Conservation (phyloP, 129 eudicot species). For the Glebionis coronaria region DNA sequence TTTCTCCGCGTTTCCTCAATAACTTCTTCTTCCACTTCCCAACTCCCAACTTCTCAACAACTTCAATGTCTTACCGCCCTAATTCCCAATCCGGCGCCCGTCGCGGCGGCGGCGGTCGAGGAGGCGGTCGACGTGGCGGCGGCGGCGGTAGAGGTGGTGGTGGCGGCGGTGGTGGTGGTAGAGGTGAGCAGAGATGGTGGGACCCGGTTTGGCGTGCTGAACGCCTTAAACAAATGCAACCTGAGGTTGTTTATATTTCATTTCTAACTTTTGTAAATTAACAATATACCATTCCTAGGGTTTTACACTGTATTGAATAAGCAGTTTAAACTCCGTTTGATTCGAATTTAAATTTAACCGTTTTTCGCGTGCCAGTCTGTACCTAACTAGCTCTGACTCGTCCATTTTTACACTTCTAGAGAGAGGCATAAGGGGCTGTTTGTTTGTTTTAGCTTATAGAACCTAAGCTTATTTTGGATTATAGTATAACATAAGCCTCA, state of each 20-base stretch:
- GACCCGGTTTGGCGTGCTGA: constrained; percentile 97
- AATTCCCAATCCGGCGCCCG: constrained; percentile 89
- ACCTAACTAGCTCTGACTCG: too few species aligned
- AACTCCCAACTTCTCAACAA: constrained; percentile 1
- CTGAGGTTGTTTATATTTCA: constrained; percentile 51
- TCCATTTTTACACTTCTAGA: too few species aligned
- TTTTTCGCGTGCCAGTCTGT: too few species aligned
- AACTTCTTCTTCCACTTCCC: constrained; percentile 23
- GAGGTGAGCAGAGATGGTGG: constrained; percentile 99
- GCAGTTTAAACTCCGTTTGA: too few species aligned
- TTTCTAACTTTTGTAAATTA: not conserved
- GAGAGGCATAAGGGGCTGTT: too few species aligned
- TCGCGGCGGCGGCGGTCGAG: constrained; percentile 52
- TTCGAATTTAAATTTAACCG: too few species aligned
- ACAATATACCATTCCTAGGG: constrained; percentile 18
- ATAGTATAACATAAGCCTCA: too few species aligned
- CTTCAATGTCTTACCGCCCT: constrained; percentile 70
- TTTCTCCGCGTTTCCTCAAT: constrained; percentile 39
- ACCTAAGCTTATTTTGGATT: too few species aligned
- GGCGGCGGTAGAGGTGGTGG: constrained; percentile 51
- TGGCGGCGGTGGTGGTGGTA: constrained; percentile 54
- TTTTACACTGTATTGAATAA: too few species aligned
- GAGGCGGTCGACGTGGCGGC: constrained; percentile 36
- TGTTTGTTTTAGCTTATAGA: too few species aligned
- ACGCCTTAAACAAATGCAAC: constrained; percentile 59